A percentile compares a stretch with the other conserved stretches of the same genome.
Evolutionary conservation across 208 protist genomes (phyloP).

Genomic region (Phytomonas sp.): DNA sequence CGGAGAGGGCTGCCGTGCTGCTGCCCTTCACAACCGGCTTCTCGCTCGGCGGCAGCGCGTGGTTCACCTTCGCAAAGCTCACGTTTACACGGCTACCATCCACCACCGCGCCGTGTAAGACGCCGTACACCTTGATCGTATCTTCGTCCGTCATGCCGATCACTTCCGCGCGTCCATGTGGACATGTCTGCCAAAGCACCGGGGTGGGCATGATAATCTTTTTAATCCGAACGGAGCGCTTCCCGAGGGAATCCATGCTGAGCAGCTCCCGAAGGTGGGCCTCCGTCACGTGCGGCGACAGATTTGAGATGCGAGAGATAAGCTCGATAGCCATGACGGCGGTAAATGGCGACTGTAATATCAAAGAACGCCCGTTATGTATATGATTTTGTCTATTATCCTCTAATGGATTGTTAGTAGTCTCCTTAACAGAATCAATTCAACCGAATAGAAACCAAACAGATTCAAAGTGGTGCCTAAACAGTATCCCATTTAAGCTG

Average conservation of each 20-base stretch:
- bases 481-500: neutral
- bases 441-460: neutral
- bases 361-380: neutral
- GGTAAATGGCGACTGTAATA: neutral
- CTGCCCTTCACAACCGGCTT: neutral
- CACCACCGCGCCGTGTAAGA: constrained; percentile 29
- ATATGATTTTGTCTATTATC: neutral
- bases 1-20: neutral
- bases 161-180: constrained; percentile 32
- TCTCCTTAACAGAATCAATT: neutral
- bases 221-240: constrained; percentile 17
- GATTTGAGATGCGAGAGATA: constrained; percentile 29
- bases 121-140: constrained; percentile 26
- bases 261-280: constrained; percentile 37
- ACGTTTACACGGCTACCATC: constrained; percentile 33
- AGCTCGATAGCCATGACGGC: constrained; percentile 12
- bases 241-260: neutral
- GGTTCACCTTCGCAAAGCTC: constrained; percentile 23
- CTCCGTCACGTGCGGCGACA: constrained; percentile 27
- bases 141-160: constrained; percentile 24
- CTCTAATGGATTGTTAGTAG: neutral
- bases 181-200: constrained; percentile 29
- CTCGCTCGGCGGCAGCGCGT: constrained; percentile 5
- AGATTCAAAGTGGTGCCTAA: neutral
- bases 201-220: constrained; percentile 27